Percentiles rank a stretch among this genome's conserved stretches.
Conservation (phyloP, 768 basidiomycete species). For the Tulasnella sp. region DNA sequence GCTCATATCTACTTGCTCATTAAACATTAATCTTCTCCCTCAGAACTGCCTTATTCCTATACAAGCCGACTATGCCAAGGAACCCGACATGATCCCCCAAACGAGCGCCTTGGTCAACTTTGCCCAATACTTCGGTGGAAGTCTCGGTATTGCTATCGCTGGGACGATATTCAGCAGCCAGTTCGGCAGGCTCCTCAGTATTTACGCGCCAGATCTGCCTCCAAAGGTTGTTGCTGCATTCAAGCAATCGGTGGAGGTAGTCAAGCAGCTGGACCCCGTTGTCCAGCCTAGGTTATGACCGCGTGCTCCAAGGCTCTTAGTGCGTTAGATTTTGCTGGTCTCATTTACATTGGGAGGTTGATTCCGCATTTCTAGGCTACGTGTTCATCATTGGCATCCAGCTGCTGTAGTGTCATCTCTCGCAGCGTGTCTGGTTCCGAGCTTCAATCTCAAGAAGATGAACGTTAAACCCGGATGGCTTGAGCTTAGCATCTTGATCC, state of each 20-base stretch:
- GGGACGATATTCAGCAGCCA: conserved; percentile 20
- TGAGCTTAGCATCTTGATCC: too few species aligned
- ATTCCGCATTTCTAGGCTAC: conserved; percentile 1
- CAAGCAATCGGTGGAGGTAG: conserved; percentile 21
- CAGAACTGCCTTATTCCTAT: conserved; percentile 30
- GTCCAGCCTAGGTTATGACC: conserved; percentile 12
- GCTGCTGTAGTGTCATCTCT: conserved; percentile 21
- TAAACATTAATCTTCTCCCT: not conserved
- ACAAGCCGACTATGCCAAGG: conserved; percentile 27
- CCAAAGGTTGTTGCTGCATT: conserved; percentile 16
- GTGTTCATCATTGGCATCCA: conserved; percentile 30
- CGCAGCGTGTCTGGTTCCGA: conserved; percentile 24
- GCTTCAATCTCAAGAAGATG: conserved; percentile 23
- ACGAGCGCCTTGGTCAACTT: conserved; percentile 28
- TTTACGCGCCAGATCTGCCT: conserved; percentile 21
- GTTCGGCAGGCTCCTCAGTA: conserved; percentile 22
- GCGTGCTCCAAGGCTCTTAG: conserved; percentile 18
- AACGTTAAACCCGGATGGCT: conserved; percentile 1
- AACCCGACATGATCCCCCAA: conserved; percentile 25
- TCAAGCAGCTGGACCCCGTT: conserved; percentile 21
- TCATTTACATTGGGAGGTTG: not conserved
- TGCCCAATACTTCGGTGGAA: conserved; percentile 18
- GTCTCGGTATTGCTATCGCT: conserved; percentile 12
- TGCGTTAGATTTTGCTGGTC: not conserved
- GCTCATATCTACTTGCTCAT: not conserved